These are phyloP conservation scores for Gossypium longicalyx DNA, from an alignment of 345 rosid species.

Conservation along the genomic window DNA sequence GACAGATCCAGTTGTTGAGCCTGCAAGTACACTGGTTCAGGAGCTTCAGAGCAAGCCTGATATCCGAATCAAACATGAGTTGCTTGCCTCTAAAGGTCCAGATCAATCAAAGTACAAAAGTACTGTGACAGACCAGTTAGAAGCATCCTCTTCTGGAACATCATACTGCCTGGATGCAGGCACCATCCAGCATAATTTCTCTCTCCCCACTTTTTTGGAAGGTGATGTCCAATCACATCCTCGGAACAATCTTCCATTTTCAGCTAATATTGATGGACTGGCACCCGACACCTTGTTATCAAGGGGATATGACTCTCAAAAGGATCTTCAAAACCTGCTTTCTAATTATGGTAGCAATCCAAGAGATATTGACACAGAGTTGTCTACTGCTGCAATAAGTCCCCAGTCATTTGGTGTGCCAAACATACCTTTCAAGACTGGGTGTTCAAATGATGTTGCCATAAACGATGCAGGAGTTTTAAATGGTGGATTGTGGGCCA, in stretches of 20 bases:
- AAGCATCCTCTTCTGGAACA: conserved; percentile 89
- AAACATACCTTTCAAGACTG: conserved; percentile 66
- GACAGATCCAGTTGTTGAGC: conserved; percentile 52
- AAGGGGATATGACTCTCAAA: conserved; percentile 85
- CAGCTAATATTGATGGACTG: conserved; percentile 58
- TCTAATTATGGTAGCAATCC: conserved; percentile 69
- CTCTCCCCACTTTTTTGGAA: conserved; percentile 70
- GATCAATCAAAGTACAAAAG: conserved; percentile 64
- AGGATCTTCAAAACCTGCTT: conserved; percentile 92
- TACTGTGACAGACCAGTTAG: conserved; percentile 65
- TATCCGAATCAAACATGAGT: conserved; percentile 49
- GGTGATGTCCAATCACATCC: conserved; percentile 71
- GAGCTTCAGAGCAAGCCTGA: conserved; percentile 72
- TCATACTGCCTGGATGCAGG: conserved; percentile 83
- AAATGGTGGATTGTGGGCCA: conserved; percentile 75
- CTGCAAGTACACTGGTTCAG: conserved; percentile 51
- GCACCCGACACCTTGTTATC: conserved; percentile 76
- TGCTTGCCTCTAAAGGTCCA: conserved; percentile 46
- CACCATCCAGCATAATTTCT: conserved; percentile 66
- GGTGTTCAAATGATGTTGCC: conserved; percentile 66
- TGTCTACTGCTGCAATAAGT: conserved; percentile 80
- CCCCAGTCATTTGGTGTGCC: conserved; percentile 91
- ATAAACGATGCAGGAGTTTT: conserved; percentile 73
- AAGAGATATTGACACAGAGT: conserved; percentile 84
- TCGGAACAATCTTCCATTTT: conserved; percentile 55